phyloP scores from a whole-genome alignment of 768 basidiomycete genomes.

The Favolaschia claudopus region DNA sequence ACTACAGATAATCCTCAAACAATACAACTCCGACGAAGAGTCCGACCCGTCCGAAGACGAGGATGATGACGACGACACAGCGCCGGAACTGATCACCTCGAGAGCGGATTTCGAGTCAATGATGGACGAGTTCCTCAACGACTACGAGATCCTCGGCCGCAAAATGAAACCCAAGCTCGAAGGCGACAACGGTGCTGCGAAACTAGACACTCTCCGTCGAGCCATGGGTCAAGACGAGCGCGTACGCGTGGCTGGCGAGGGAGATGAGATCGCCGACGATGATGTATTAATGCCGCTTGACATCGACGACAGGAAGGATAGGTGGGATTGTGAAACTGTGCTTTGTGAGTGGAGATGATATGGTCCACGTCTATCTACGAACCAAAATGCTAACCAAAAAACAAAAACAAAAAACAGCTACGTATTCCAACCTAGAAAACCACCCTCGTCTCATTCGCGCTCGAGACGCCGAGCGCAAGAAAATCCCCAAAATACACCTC shows the following conservation, averaged over 20 bases:
- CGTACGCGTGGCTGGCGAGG: constrained; percentile 51
- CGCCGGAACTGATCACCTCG: constrained; percentile 79
- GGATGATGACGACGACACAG: constrained; percentile 66
- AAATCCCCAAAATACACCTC: constrained; percentile 68
- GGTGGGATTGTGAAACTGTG: constrained; percentile 98
- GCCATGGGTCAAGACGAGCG: constrained; percentile 78
- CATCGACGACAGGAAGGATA: constrained; percentile 69
- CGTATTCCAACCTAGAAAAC: constrained; percentile 97
- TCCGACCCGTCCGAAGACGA: constrained; percentile 50
- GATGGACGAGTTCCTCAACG: constrained; percentile 92
- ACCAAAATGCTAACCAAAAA: too few relatives aligned
- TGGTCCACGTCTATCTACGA: not conserved
- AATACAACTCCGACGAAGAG: constrained; percentile 74
- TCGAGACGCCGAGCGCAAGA: constrained; percentile 45
- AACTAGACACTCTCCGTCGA: constrained; percentile 80
- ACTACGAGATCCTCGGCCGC: constrained; percentile 90
- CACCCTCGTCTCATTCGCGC: constrained; percentile 90
- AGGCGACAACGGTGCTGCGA: constrained; percentile 77
- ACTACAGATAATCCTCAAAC: constrained; percentile 73
- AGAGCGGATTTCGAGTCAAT: constrained; percentile 90
- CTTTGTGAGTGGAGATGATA: constrained; percentile 65
- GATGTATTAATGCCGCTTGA: constrained; percentile 47
- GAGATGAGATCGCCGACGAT: constrained; percentile 56
- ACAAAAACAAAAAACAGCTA: too few relatives aligned
- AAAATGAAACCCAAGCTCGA: constrained; percentile 81